Conservation (phyloP, 2,329 filamentous ascomycete genomes). For the Nigrograna mackinnonii region DNA sequence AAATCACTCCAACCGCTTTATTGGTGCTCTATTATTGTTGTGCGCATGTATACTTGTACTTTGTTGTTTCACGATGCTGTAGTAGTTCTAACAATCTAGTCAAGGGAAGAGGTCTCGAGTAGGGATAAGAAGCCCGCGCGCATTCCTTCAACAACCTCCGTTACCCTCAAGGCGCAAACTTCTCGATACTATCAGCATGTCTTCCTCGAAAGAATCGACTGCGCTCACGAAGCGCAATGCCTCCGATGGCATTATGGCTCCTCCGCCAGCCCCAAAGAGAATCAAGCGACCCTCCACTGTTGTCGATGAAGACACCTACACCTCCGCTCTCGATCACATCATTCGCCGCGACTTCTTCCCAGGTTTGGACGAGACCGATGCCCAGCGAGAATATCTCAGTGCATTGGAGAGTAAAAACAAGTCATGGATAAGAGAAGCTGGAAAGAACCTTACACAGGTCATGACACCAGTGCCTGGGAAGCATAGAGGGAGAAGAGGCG, state of each 20-base stretch:
- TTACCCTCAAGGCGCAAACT: no score
- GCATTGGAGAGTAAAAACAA: constrained; percentile 84
- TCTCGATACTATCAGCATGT: no score
- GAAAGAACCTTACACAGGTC: constrained; percentile 64
- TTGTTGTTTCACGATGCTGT: no score
- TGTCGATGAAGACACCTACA: constrained; percentile 93
- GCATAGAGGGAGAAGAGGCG: constrained; percentile 24
- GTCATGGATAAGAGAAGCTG: constrained; percentile 83
- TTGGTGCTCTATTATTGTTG: no score
- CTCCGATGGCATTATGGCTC: constrained; percentile 80
- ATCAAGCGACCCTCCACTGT: constrained; percentile 89
- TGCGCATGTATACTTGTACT: no score
- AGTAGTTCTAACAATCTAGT: no score
- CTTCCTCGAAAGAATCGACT: constrained; percentile 47
- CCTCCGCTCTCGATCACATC: constrained; percentile 86
- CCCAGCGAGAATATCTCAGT: constrained; percentile 89
- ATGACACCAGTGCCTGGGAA: constrained; percentile 75
- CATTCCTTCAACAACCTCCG: no score
- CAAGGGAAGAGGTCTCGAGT: no score
- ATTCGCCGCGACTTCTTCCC: constrained; percentile 98
- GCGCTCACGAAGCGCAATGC: constrained; percentile 69
- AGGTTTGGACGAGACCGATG: constrained; percentile 81
- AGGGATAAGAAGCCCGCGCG: no score
- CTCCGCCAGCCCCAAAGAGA: constrained; percentile 80
- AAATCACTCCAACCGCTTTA: no score